These are phyloP conservation scores for Lentinula detonsa DNA, from an alignment of 768 basidiomycete species.

Conservation along the genomic window DNA sequence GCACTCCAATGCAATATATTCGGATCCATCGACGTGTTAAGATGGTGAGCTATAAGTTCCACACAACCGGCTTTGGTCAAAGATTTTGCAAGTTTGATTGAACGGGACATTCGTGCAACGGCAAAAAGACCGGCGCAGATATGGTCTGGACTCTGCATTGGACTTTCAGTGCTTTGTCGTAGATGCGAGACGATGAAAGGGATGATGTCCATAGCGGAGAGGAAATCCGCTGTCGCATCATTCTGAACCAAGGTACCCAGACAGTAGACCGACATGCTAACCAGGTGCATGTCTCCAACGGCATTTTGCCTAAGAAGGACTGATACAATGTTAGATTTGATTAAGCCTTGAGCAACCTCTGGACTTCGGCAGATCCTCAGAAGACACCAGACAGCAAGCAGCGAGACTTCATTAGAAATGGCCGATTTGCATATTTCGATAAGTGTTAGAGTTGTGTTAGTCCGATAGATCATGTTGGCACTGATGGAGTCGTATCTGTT, in stretches of 20 bases:
- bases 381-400: slow-evolving; percentile 19
- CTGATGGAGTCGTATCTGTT: slow-evolving; percentile 17
- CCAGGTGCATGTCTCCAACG: slow-evolving; percentile 11
- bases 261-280: slow-evolving; percentile 17
- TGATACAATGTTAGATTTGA: slow-evolving; percentile 15
- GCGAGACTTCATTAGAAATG: slow-evolving; percentile 14
- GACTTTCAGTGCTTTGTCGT: slow-evolving; percentile 9
- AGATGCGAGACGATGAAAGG: slow-evolving; percentile 14
- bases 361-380: slow-evolving; percentile 16
- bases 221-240: slow-evolving; percentile 17
- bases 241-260: slow-evolving; percentile 15
- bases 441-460: slow-evolving; percentile 15
- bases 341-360: slow-evolving; percentile 18
- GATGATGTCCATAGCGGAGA: slow-evolving; percentile 12
- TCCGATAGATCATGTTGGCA: slow-evolving; percentile 21
- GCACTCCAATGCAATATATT: slow-evolving; percentile 16
- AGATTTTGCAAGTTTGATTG: slow-evolving; percentile 20
- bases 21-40: slow-evolving; percentile 13
- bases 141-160: slow-evolving; percentile 13
- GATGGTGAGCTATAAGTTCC: slow-evolving; percentile 13
- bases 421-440: slow-evolving; percentile 17
- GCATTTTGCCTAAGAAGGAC: slow-evolving; percentile 13
- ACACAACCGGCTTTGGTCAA: slow-evolving; percentile 16
- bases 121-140: slow-evolving; percentile 15
- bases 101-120: slow-evolving; percentile 18